Conservation (phyloP, 257 asterid genomes). For the Capsicum rhomboideum region DNA sequence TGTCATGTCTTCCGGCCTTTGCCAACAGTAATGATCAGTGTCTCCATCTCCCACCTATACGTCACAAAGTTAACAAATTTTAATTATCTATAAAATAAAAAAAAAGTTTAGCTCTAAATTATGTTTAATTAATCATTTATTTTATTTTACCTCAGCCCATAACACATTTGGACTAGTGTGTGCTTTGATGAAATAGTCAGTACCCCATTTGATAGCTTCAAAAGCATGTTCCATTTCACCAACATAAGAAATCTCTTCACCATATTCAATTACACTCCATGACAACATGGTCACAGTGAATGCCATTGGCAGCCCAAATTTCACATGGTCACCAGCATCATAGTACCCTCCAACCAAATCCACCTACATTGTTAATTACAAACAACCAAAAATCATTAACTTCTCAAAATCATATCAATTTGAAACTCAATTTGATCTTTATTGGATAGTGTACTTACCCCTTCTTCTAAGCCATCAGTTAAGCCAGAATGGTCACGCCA, state of each 20-base stretch:
- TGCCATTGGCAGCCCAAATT: slow-evolving; percentile 58
- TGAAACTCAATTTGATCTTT: no score
- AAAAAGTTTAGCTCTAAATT: background rate
- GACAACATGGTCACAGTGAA: slow-evolving; percentile 49
- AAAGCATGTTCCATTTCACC: slow-evolving; percentile 47
- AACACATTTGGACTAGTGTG: slow-evolving; percentile 50
- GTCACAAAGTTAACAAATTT: background rate
- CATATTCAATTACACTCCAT: slow-evolving; percentile 37
- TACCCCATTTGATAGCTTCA: slow-evolving; percentile 79
- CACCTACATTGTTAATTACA: slow-evolving; percentile 15
- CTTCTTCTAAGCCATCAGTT: slow-evolving; percentile 30
- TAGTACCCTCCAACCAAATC: slow-evolving; percentile 58
- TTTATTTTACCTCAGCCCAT: slow-evolving; percentile 70
- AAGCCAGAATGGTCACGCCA: slow-evolving; percentile 33
- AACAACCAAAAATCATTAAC: background rate
- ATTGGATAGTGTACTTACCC: background rate
- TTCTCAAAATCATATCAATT: background rate
- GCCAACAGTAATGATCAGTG: slow-evolving; percentile 84
- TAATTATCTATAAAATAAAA: no score
- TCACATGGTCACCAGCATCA: slow-evolving; percentile 56
- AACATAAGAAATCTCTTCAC: slow-evolving; percentile 27
- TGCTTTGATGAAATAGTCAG: slow-evolving; percentile 70
- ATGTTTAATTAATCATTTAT: background rate
- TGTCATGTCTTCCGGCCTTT: slow-evolving; percentile 82
- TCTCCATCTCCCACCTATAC: slow-evolving; percentile 73